phyloP scores from a whole-genome alignment of 2,329 filamentous ascomycete genomes.

The Rhexocercosporidium sp. region DNA sequence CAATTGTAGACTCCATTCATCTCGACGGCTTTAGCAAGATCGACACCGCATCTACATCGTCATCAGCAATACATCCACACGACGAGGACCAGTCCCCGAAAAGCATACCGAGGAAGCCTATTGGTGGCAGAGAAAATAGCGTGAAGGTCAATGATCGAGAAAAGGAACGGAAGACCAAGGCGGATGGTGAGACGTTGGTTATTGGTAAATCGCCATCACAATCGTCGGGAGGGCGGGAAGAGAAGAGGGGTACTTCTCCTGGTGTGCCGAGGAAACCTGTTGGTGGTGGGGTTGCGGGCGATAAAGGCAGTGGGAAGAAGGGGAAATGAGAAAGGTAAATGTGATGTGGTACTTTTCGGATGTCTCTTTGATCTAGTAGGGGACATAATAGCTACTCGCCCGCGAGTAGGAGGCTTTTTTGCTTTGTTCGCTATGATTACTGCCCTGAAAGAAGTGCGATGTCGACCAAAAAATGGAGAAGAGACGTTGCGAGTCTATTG shows the following conservation, averaged over 20 bases:
- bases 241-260: neutral
- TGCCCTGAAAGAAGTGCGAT: neutral
- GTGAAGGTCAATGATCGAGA: neutral
- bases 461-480: neutral
- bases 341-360: neutral
- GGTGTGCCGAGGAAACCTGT: slow-evolving; percentile 11
- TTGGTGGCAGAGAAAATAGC: neutral
- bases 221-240: neutral
- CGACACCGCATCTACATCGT: neutral
- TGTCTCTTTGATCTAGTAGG: neutral
- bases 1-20: neutral
- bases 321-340: slow-evolving; percentile 2
- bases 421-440: neutral
- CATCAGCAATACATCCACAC: neutral
- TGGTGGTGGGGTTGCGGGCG: neutral
- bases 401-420: neutral
- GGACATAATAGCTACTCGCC: neutral
- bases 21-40: neutral
- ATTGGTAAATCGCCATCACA: neutral
- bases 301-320: slow-evolving; percentile 6
- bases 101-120: slow-evolving; percentile 7
- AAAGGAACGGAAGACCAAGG: neutral
- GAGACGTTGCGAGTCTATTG: neutral
- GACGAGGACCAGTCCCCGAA: slow-evolving; percentile 17
- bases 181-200: neutral